Percentiles rank a stretch among this genome's conserved stretches.
phyloP scores from a whole-genome alignment of 2,329 filamentous ascomycete species.

The Fusarium sambucinum region DNA sequence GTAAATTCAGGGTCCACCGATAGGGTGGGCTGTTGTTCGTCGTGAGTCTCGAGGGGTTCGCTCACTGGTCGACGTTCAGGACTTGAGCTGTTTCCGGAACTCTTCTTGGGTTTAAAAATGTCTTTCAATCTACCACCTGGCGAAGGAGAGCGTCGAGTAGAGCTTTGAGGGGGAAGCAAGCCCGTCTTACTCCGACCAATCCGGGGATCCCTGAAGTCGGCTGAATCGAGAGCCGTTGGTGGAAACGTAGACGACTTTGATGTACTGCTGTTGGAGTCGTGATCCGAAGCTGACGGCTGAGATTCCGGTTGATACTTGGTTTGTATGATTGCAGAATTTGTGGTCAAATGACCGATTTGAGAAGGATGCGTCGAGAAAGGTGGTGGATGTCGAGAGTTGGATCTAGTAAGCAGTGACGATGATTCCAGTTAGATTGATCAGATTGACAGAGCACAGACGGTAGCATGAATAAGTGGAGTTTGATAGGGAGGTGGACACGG shows the following conservation, averaged over 20 bases:
- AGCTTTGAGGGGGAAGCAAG: conserved; percentile 51
- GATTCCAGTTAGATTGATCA: conserved; percentile 40
- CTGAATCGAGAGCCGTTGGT: conserved; percentile 42
- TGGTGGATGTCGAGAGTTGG: conserved; percentile 47
- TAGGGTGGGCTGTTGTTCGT: conserved; percentile 42
- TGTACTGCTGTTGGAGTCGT: conserved; percentile 44
- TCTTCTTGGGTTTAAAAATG: conserved; percentile 66
- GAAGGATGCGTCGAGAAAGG: conserved; percentile 68
- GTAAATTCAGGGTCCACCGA: conserved; percentile 38
- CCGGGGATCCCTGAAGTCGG: conserved; percentile 44
- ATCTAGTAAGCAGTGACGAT: conserved; percentile 43
- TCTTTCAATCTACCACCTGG: conserved; percentile 76
- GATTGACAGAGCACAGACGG: conserved; percentile 38
- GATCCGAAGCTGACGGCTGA: conserved; percentile 38
- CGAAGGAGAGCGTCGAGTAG: conserved; percentile 71
- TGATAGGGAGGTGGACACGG: conserved; percentile 39
- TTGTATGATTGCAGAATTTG: conserved; percentile 75
- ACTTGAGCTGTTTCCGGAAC: conserved; percentile 38
- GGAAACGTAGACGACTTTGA: conserved; percentile 47
- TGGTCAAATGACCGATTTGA: conserved; percentile 75
- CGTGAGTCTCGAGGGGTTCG: conserved; percentile 35
- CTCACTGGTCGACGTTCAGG: conserved; percentile 37
- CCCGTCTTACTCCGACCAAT: conserved; percentile 47
- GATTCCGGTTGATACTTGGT: conserved; percentile 59
- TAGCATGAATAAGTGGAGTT: conserved; percentile 27